A percentile compares a stretch with the other conserved stretches of the same genome.
phyloP scores from a whole-genome alignment of 805 yeast species.

The Scheffersomyces coipomensis region DNA sequence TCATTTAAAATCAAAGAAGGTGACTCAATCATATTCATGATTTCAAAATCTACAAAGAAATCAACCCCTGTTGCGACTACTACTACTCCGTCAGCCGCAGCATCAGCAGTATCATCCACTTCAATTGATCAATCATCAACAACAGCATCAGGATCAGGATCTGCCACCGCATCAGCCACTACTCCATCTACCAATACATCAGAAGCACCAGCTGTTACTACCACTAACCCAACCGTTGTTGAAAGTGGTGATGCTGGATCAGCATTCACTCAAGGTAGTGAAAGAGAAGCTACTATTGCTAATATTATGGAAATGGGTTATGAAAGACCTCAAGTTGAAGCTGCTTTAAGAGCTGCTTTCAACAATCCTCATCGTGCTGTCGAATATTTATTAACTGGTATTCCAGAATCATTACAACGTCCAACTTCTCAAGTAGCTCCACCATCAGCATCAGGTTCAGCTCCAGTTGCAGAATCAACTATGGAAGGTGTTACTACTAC shows the following conservation, averaged over 20 bases:
- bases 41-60: conserved; percentile 46
- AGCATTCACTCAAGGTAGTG: conserved; percentile 70
- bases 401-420: conserved; percentile 63
- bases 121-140: conserved; percentile 16
- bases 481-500: conserved; percentile 17
- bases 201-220: conserved; percentile 14
- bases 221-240: conserved; percentile 8
- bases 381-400: conserved; percentile 86
- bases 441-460: conserved; percentile 17
- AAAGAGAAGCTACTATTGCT: conserved; percentile 73
- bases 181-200: conserved; percentile 16
- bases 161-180: conserved; percentile 4
- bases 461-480: conserved; percentile 19
- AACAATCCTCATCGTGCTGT: conserved; percentile 98
- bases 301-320: conserved; percentile 97
- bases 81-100: conserved; percentile 17
- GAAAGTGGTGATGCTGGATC: conserved; percentile 20
- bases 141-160: conserved; percentile 7
- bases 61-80: conserved; percentile 24
- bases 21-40: conserved; percentile 91
- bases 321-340: conserved; percentile 80
- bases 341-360: conserved; percentile 91
- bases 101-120: conserved; percentile 13
- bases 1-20: conserved; percentile 75
- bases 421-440: conserved; percentile 21